These are phyloP conservation scores for Tremella fuciformis DNA, from an alignment of 768 basidiomycete species.

Conservation along the genomic window DNA sequence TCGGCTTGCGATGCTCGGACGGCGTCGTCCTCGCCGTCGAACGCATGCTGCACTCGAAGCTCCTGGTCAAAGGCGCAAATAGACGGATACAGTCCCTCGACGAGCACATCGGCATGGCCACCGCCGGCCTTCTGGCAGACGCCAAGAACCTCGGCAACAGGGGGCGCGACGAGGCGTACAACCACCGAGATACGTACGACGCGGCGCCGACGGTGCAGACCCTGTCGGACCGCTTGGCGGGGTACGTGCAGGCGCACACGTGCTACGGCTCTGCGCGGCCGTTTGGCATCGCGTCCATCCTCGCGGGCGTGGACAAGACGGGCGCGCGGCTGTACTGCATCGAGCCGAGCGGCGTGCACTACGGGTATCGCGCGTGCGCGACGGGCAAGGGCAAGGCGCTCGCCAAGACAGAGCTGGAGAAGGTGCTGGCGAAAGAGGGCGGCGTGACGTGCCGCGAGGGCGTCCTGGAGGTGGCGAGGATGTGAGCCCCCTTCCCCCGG, in stretches of 20 bases:
- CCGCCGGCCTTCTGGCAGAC: slow-evolving; percentile 89
- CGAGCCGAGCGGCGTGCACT: slow-evolving; percentile 91
- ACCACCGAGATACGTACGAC: slow-evolving; percentile 69
- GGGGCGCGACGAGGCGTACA: slow-evolving; percentile 77
- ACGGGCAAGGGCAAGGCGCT: slow-evolving; percentile 96
- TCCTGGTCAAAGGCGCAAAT: slow-evolving; percentile 88
- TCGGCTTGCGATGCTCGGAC: slow-evolving; percentile 90
- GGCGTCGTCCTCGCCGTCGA: slow-evolving; percentile 96
- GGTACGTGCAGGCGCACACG: slow-evolving; percentile 93
- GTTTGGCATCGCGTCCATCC: slow-evolving; percentile 89
- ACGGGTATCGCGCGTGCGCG: slow-evolving; percentile 93
- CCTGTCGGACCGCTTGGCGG: slow-evolving; percentile 72
- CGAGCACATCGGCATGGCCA: slow-evolving; percentile 88
- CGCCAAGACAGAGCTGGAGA: slow-evolving; percentile 97
- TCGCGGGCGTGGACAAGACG: slow-evolving; percentile 82
- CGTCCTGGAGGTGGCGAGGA: slow-evolving; percentile 87
- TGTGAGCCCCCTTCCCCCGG: slow-evolving; percentile 58
- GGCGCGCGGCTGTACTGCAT: slow-evolving; percentile 84
- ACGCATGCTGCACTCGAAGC: slow-evolving; percentile 92
- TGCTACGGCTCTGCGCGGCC: slow-evolving; percentile 97
- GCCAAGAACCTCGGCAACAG: slow-evolving; percentile 80
- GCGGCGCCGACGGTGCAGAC: slow-evolving; percentile 71
- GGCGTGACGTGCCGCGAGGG: slow-evolving; percentile 73
- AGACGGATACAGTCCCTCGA: slow-evolving; percentile 90
- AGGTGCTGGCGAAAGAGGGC: slow-evolving; percentile 67